These are phyloP conservation scores for Pterocarpus macrocarpus DNA, from an alignment of 306 rosid genomes.

Conservation along the genomic window DNA sequence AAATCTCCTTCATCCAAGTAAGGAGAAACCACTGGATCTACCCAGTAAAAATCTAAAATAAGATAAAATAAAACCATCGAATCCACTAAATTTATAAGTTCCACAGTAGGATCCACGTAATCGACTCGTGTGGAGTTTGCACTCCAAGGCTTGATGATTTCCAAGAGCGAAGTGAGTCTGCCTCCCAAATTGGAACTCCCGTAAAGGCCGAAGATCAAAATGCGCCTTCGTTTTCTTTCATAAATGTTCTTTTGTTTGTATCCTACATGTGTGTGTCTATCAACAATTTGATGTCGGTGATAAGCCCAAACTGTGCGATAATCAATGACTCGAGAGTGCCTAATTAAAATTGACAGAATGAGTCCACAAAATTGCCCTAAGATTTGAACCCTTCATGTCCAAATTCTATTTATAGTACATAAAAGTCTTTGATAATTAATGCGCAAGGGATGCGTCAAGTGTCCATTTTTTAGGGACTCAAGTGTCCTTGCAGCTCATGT, in stretches of 20 bases:
- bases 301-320: neutral
- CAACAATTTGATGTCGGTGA: neutral
- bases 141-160: constrained; percentile 33
- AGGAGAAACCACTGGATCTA: too few relatives aligned
- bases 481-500: neutral
- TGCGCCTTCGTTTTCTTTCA: neutral
- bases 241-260: neutral
- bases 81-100: too few relatives aligned
- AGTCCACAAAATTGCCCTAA: neutral
- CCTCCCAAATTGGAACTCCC: constrained; percentile 47
- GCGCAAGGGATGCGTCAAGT: neutral
- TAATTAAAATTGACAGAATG: neutral
- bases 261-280: neutral
- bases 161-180: constrained; percentile 10
- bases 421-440: neutral
- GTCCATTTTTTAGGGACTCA: too few relatives aligned
- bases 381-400: neutral
- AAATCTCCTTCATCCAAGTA: too few relatives aligned
- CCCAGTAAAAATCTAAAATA: too few relatives aligned
- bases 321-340: neutral
- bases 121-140: constrained; percentile 19
- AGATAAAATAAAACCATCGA: too few relatives aligned
- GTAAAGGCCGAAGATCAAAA: constrained; percentile 10
- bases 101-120: too few relatives aligned
- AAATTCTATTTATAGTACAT: neutral